Base-by-base conservation (phyloP, 148 eudicot genomes). In the Cornus florida region DNA sequence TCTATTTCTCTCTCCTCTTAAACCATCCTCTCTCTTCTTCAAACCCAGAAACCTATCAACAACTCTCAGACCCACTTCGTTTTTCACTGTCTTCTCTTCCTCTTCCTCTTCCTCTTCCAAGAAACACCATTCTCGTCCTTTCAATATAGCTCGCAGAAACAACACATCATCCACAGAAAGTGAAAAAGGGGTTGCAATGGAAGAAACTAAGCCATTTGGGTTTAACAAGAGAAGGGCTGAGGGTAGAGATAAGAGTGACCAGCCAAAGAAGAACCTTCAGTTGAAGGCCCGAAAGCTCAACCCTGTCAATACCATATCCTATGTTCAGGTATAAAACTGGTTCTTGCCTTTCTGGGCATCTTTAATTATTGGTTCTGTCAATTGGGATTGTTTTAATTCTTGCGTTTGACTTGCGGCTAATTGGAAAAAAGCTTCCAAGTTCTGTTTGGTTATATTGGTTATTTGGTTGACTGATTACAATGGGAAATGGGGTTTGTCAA, bases 201-300 rank as follows among this genome's bases (percentile, higher is more conserved):
- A 74, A 75, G 86, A 81, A 70, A 56, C 50, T 38, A 84, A 83
- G 9, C 56, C 78, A 69, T 53, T 79, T 79, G 92, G 90, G 75
- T 95, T 90, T 71, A 95, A 95, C 70, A 88, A 81, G 77, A 89
- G 85, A 69, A 90, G 97, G 83, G 97, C 98, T 23, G 94, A 88
- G 81, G 97, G 97, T 5, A 86, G 78, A 69, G 98, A 95, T 84
- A 88, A 87, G 74, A 83, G 75, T 31, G 89, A 87, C 74, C 80
- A 82, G 79, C 59, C 59, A 5, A 90, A 76, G 82, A 76, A 71
- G 82, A 76, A 73, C 66, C 90, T 90, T 67, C 86, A 86, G 13
- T 84, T 87, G 79, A 93, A 93, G 85, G 83, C 67, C 73, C 75
- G 94, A n/a, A 93, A 77, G 77, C 91, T 92, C 48, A 95, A 93